Conservation (phyloP, 1,284 basidiomycete species). For the Austroboletus novae-zelandiae region DNA sequence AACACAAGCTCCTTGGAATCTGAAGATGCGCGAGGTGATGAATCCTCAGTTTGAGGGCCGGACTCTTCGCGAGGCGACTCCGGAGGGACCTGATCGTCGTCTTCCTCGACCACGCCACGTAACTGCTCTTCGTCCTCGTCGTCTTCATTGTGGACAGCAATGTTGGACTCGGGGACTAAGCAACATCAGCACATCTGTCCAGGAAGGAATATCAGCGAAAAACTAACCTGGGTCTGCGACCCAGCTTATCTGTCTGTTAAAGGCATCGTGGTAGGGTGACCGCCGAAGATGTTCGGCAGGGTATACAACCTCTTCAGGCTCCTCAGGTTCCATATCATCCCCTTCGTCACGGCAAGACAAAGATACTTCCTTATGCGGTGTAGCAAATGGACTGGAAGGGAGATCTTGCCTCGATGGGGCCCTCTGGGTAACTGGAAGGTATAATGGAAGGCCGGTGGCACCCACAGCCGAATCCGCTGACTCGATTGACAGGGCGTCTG, state of each 20-base stretch:
- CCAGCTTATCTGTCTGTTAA: constrained; percentile 73
- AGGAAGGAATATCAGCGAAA: constrained; percentile 4
- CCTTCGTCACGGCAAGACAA: constrained; percentile 52
- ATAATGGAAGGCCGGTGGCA: constrained; percentile 42
- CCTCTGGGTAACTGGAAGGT: constrained; percentile 42
- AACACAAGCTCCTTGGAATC: constrained; percentile 54
- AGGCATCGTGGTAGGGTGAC: constrained; percentile 44
- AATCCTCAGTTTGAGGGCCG: constrained; percentile 40
- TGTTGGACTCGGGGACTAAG: constrained; percentile 52
- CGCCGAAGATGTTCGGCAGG: constrained; percentile 48
- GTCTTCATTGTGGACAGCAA: constrained; percentile 60
- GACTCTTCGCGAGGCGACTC: constrained; percentile 39
- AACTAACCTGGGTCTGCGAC: constrained; percentile 63
- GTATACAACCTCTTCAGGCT: constrained; percentile 52
- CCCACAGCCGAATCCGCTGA: constrained; percentile 44
- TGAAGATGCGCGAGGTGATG: constrained; percentile 50
- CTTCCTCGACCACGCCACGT: constrained; percentile 32
- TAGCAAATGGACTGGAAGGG: constrained; percentile 70
- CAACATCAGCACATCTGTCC: constrained; percentile 8
- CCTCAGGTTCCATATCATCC: constrained; percentile 33
- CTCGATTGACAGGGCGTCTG: constrained; percentile 48
- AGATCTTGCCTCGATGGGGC: constrained; percentile 51
- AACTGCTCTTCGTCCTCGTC: constrained; percentile 42
- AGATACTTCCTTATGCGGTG: constrained; percentile 59
- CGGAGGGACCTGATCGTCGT: constrained; percentile 43